Conservation (phyloP, 495 filamentous ascomycete genomes). For the Neurospora africana region DNA sequence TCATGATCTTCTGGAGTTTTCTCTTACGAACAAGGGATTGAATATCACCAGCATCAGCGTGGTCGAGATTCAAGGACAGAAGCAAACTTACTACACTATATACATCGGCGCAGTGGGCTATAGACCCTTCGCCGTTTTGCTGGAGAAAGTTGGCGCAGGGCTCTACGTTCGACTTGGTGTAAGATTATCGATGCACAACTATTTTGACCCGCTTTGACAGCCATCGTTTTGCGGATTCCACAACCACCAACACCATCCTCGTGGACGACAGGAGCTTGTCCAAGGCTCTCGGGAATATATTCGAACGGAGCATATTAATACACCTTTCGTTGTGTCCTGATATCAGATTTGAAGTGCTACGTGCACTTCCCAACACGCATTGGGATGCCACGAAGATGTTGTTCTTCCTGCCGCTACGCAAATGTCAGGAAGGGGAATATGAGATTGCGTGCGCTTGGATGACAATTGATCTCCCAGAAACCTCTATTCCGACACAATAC, state of each 20-base stretch:
- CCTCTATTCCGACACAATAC: too few relatives aligned
- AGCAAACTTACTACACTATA: background rate
- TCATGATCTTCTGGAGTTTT: too few relatives aligned
- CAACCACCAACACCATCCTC: background rate
- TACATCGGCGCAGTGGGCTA: accelerated
- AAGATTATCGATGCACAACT: too few relatives aligned
- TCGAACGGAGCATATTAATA: background rate
- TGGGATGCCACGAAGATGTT: background rate
- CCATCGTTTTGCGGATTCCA: too few relatives aligned
- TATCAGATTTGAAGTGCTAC: too few relatives aligned
- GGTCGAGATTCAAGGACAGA: background rate
- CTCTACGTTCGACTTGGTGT: background rate
- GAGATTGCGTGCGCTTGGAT: background rate
- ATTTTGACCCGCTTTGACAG: too few relatives aligned
- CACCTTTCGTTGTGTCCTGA: too few relatives aligned
- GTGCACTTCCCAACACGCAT: background rate
- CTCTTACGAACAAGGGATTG: background rate
- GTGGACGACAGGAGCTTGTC: background rate
- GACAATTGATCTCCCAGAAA: too few relatives aligned
- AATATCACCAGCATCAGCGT: background rate
- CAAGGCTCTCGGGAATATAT: accelerated
- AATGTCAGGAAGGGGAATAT: too few relatives aligned
- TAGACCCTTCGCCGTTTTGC: background rate
- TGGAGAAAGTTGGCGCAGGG: background rate
- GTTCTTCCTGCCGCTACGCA: background rate